Conservation (phyloP, 2,329 filamentous ascomycete species). For the Alternaria alternata region DNA sequence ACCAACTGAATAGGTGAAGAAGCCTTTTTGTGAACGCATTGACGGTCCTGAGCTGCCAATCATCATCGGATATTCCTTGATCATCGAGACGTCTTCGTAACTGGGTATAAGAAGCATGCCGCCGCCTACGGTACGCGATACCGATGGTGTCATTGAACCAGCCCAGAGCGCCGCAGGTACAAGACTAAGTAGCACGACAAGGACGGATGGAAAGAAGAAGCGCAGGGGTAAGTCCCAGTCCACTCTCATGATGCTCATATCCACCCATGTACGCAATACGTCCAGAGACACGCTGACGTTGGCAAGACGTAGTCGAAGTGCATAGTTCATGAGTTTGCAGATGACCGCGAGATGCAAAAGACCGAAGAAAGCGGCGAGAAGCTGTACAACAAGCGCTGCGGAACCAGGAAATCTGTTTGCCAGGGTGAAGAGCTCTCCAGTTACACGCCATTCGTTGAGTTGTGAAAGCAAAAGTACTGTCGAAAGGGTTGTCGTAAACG, state of each 20-base stretch:
- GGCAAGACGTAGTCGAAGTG: constrained; percentile 32
- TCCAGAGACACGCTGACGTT: constrained; percentile 38
- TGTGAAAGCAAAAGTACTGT: constrained; percentile 1
- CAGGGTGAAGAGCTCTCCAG: constrained; percentile 28
- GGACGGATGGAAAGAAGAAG: constrained; percentile 37
- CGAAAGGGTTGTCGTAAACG: constrained; percentile 32
- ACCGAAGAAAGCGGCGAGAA: constrained; percentile 39
- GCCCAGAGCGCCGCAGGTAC: constrained; percentile 41
- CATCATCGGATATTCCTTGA: constrained; percentile 39
- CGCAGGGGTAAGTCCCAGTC: constrained; percentile 42
- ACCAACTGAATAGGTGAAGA: constrained; percentile 40
- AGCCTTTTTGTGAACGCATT: constrained; percentile 31
- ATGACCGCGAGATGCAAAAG: constrained; percentile 39
- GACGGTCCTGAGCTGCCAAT: constrained; percentile 35
- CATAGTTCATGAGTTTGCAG: constrained; percentile 41
- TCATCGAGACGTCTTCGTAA: constrained; percentile 36
- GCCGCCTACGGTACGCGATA: constrained; percentile 23
- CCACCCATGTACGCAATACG: constrained; percentile 39
- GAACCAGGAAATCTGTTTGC: constrained; percentile 34
- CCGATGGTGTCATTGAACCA: constrained; percentile 39
- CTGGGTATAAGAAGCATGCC: constrained; percentile 32
- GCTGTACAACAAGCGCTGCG: constrained; percentile 35
- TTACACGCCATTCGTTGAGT: constrained; percentile 31
- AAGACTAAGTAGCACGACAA: constrained; percentile 34
- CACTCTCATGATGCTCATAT: constrained; percentile 34